Evolutionary conservation across 169 alveolate species (phyloP).

Genomic region (Blepharisma undulans): DNA sequence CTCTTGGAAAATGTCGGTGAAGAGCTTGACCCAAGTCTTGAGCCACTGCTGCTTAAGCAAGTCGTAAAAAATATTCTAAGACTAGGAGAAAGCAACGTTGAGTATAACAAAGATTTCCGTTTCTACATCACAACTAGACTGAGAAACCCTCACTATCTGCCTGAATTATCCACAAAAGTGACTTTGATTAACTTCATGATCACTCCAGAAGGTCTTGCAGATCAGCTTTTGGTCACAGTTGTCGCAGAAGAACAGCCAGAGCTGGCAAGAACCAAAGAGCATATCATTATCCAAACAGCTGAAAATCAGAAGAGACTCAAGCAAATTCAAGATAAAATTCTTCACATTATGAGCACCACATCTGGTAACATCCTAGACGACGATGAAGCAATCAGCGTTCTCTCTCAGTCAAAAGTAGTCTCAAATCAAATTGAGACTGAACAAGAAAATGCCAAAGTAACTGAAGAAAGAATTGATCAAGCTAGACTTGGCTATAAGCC

Average conservation of each 20-base stretch:
- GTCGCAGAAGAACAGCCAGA: constrained; percentile 87
- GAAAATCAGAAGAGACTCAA: constrained; percentile 76
- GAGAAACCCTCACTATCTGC: constrained; percentile 92
- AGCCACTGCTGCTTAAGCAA: constrained; percentile 89
- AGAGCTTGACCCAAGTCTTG: constrained; percentile 89
- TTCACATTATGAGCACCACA: constrained; percentile 72
- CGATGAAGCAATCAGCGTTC: constrained; percentile 81
- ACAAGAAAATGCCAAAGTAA: constrained; percentile 80
- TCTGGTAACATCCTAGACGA: constrained; percentile 83
- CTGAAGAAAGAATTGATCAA: constrained; percentile 83
- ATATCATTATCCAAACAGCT: constrained; percentile 80
- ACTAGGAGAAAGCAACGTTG: constrained; percentile 88
- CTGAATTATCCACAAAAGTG: constrained; percentile 89
- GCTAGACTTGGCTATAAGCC: constrained; percentile 82
- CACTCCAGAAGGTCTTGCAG: constrained; percentile 87
- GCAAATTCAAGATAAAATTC: constrained; percentile 84
- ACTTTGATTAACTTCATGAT: constrained; percentile 86
- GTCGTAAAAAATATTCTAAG: constrained; percentile 84
- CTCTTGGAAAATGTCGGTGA: constrained; percentile 89
- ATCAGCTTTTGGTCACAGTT: constrained; percentile 82
- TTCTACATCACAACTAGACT: constrained; percentile 90
- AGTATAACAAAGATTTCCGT: constrained; percentile 82
- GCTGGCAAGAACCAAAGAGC: constrained; percentile 77
- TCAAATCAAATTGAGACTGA: constrained; percentile 78
- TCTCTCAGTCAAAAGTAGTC: constrained; percentile 77